These are phyloP conservation scores for Pelargonium australe DNA, from an alignment of 441 rosid genomes.

Conservation along the genomic window DNA sequence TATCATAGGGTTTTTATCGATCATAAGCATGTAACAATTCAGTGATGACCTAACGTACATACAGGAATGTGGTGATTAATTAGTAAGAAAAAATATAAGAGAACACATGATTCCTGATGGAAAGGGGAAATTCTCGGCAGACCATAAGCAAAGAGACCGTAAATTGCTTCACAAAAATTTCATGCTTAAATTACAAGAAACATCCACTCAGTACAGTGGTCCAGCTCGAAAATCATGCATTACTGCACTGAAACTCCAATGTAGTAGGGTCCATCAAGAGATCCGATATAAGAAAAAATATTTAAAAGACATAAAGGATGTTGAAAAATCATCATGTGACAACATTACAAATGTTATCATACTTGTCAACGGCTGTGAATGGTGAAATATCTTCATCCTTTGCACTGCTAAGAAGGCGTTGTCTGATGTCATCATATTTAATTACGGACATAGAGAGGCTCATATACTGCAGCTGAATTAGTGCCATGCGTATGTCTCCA, in stretches of 20 bases:
- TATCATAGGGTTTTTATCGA: background rate
- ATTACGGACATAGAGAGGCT: conserved; percentile 80
- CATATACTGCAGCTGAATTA: conserved; percentile 91
- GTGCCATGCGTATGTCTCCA: conserved; percentile 94
- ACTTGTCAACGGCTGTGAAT: conserved; percentile 96
- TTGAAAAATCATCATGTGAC: background rate
- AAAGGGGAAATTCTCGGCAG: too few species aligned
- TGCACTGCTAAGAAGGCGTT: conserved; percentile 72
- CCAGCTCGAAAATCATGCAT: too few species aligned
- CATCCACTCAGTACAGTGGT: too few species aligned
- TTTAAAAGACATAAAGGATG: background rate
- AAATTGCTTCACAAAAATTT: too few species aligned
- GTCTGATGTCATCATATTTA: conserved; percentile 81
- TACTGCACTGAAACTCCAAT: too few species aligned
- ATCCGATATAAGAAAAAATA: background rate
- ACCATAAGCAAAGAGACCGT: too few species aligned
- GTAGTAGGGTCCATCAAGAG: too few species aligned
- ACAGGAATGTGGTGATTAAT: too few species aligned
- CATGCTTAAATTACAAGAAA: too few species aligned
- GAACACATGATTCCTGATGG: too few species aligned
- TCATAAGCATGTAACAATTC: background rate
- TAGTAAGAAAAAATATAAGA: too few species aligned
- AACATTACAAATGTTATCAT: conserved; percentile 22
- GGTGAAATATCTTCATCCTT: conserved; percentile 99
- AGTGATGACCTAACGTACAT: too few species aligned